A percentile compares a stretch with the other conserved stretches of the same genome.
These are phyloP conservation scores for Phalaenopsis equestris DNA, from an alignment of 106 monocot genomes.

Conservation along the genomic window DNA sequence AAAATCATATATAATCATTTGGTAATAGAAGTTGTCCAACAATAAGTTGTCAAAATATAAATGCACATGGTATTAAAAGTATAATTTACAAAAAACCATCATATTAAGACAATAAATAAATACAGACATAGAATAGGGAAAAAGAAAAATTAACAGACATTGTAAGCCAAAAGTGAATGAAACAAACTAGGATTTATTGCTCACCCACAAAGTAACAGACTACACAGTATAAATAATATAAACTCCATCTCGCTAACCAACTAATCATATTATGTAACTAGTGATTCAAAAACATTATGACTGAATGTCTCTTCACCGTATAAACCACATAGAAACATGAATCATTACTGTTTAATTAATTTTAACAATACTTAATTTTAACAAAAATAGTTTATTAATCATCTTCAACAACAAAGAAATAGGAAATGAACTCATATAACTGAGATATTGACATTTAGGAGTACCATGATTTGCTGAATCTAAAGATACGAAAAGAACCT, in stretches of 20 bases:
- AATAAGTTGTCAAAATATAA: neutral
- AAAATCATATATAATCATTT: neutral
- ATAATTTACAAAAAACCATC: neutral
- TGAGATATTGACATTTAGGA: neutral
- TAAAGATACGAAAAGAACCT: conserved; percentile 24
- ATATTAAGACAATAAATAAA: neutral
- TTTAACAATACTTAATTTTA: neutral
- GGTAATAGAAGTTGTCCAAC: neutral
- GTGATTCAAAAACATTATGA: too few species aligned
- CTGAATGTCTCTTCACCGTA: too few species aligned
- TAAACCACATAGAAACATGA: too few species aligned
- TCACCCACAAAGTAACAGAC: too few species aligned
- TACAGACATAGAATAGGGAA: neutral
- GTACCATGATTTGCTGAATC: neutral
- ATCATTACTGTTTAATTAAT: neutral
- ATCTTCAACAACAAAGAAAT: neutral
- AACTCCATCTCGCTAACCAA: too few species aligned
- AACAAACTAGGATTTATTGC: too few species aligned
- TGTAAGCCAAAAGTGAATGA: neutral
- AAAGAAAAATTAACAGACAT: neutral
- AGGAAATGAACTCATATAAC: neutral
- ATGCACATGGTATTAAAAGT: neutral
- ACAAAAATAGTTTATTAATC: neutral
- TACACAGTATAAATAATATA: too few species aligned
- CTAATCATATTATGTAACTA: too few species aligned